These are phyloP conservation scores for Phoma sp. DNA, from an alignment of 2,329 filamentous ascomycete genomes.

Conservation along the genomic window DNA sequence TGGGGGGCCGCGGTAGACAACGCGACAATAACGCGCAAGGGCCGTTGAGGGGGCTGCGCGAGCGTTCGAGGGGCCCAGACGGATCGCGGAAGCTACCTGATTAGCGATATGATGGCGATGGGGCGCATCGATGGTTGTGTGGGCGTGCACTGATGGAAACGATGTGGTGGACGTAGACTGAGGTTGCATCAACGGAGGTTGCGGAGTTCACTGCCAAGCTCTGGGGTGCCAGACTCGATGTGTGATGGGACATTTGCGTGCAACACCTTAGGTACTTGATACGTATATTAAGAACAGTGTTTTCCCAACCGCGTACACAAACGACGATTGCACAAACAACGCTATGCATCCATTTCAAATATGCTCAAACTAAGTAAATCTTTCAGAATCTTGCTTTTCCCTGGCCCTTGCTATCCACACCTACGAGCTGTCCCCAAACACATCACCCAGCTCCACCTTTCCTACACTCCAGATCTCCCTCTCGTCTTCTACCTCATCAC, in stretches of 20 bases:
- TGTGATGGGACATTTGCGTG: neutral
- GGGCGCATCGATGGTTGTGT: conserved; percentile 13
- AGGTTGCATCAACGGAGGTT: conserved; percentile 36
- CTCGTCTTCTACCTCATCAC: conserved; percentile 93
- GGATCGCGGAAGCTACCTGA: conserved; percentile 23
- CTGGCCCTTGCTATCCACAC: neutral
- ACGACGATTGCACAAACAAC: neutral
- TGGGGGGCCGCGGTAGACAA: conserved; percentile 20
- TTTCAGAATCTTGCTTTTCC: conserved; percentile 16
- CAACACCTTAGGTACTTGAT: too few species aligned
- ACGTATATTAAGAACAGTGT: too few species aligned
- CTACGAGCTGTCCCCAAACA: conserved; percentile 33
- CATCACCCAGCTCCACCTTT: conserved; percentile 79
- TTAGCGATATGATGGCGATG: neutral
- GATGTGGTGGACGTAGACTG: conserved; percentile 21
- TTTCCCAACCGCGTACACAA: neutral
- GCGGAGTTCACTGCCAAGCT: conserved; percentile 26
- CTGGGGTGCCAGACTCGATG: conserved; percentile 6
- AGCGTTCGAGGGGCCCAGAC: neutral
- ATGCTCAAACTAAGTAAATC: neutral
- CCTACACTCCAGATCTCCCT: conserved; percentile 96
- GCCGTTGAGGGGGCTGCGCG: conserved; percentile 12
- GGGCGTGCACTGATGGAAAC: conserved; percentile 32
- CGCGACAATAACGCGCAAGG: conserved; percentile 6
- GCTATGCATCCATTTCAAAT: conserved; percentile 17